Base-by-base conservation (phyloP, 2,329 filamentous ascomycete genomes). In the Xylaria sp. region DNA sequence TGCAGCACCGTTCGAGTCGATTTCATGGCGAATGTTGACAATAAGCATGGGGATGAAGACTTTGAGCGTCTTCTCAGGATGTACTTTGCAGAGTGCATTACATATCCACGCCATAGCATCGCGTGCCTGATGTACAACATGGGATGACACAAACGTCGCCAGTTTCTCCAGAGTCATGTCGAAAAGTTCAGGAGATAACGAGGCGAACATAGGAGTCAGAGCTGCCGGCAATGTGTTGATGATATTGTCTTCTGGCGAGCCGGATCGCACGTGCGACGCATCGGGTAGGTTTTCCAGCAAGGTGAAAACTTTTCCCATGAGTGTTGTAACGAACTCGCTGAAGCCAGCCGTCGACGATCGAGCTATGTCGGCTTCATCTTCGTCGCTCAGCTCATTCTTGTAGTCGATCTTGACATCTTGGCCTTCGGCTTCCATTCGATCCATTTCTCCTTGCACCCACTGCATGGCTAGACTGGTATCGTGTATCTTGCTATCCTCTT, bases 81-180 rank as follows among this genome's bases (percentile, higher is more conserved):
- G 92, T 68, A 96, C 92, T 78, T 98, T 98, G 83, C 95, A 97
- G 23, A 99, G 83, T 0, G 92, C 91, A 76, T 97, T 98, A 78
- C 94, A 91, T 55, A 98, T 98, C 84, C 97, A 99, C 1, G 96
- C 95, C 90, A 99, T 97, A 7, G 95, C 94, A 81, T 99, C 95
- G 67, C 94, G 85, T 54, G 95, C 94, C 77, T 98, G 95, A 71
- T 99, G 93, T 17, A 99, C 94, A 49, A 99, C 95, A 78, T 98
- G 95, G 65, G 91, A 91, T 1, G 91, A 89, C 25, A 97, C 90
- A 74, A 99, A 99, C 31, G 91, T 87, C 2, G 93, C 90, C 69
- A 99, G 87, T 80, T 98, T 98, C 62, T 96, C 90, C 52, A 99
- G 79, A 0, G 92, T 92, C 73, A 95, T 86, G 71, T 98, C 95